Evolutionary conservation across 2,329 filamentous ascomycete species (phyloP).

Genomic region (Bipolaris victoriae): DNA sequence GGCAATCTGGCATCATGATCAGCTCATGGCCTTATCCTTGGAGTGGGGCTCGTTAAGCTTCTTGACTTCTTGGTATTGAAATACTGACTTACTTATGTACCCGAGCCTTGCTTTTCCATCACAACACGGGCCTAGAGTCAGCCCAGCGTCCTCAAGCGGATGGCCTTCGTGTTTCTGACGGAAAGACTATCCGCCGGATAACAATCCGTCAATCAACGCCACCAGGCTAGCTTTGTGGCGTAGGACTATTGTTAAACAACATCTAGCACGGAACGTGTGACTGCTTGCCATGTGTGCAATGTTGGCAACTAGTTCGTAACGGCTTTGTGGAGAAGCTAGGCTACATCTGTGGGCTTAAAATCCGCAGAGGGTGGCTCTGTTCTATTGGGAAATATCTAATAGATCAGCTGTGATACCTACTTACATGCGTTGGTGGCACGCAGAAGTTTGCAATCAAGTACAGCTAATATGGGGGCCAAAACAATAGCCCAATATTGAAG

Average conservation of each 20-base stretch:
- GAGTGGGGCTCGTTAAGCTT: slow-evolving; percentile 7
- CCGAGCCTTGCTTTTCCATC: neutral
- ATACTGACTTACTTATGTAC: neutral
- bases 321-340: neutral
- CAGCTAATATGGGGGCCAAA: neutral
- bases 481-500: no score
- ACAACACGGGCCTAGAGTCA: neutral
- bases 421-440: neutral
- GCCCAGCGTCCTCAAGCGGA: neutral
- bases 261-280: neutral
- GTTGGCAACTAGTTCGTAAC: neutral
- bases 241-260: neutral
- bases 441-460: neutral
- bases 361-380: neutral
- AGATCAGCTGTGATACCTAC: neutral
- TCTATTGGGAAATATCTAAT: neutral
- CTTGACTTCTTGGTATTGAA: neutral
- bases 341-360: neutral
- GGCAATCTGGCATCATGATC: neutral
- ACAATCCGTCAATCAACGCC: neutral
- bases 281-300: neutral
- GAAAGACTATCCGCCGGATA: neutral
- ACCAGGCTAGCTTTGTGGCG: neutral
- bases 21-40: neutral
- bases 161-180: neutral